These are phyloP conservation scores for Alternaria viburni DNA, from an alignment of 2,329 filamentous ascomycete species.

Conservation along the genomic window DNA sequence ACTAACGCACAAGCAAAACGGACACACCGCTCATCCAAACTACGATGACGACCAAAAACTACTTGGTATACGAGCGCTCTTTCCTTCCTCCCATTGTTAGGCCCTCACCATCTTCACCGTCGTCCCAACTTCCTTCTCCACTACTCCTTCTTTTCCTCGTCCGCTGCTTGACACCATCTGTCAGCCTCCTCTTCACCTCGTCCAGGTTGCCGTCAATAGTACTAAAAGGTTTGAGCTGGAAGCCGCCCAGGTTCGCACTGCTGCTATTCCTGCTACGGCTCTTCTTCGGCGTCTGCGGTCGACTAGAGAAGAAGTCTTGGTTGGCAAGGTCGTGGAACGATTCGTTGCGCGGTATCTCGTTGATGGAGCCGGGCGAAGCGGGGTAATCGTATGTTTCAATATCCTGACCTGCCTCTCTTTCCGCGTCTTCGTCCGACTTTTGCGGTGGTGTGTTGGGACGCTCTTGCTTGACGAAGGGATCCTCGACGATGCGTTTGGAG, in stretches of 20 bases:
- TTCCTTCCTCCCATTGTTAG: constrained; percentile 31
- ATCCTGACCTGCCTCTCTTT: constrained; percentile 18
- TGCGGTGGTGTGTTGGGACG: constrained; percentile 30
- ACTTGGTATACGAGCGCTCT: constrained; percentile 10
- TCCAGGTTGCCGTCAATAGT: constrained; percentile 73
- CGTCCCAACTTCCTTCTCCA: constrained; percentile 27
- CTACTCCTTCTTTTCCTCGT: constrained; percentile 63
- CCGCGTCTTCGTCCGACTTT: constrained; percentile 26
- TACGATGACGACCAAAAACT: neutral
- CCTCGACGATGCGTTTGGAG: constrained; percentile 48
- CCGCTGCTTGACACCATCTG: constrained; percentile 82
- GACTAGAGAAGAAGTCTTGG: constrained; percentile 88
- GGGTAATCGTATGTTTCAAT: constrained; percentile 38
- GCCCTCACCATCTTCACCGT: constrained; percentile 32
- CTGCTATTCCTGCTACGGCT: constrained; percentile 70
- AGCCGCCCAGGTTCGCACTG: constrained; percentile 61
- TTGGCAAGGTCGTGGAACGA: constrained; percentile 89
- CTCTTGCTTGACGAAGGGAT: constrained; percentile 36
- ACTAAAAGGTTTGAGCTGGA: constrained; percentile 74
- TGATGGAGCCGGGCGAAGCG: constrained; percentile 27
- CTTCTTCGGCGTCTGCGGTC: constrained; percentile 79
- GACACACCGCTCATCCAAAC: neutral
- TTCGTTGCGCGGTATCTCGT: constrained; percentile 75
- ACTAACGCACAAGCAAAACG: constrained; percentile 6
- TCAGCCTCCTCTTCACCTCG: constrained; percentile 82